A percentile compares a stretch with the other conserved stretches of the same genome.
Evolutionary conservation across 2,329 filamentous ascomycete genomes (phyloP).

Genomic region (Curvularia sp.): DNA sequence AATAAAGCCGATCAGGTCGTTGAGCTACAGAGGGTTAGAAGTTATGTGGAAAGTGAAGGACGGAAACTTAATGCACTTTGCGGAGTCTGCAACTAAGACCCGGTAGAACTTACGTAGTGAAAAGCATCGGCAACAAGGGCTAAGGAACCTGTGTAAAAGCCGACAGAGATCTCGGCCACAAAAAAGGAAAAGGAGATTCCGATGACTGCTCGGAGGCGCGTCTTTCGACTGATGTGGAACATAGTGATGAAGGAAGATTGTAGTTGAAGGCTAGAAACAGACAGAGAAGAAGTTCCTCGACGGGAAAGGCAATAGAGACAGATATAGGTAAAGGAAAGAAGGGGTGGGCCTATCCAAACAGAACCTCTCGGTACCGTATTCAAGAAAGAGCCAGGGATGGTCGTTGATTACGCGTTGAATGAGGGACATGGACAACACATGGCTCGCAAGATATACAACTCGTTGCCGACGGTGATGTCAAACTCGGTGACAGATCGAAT

Average conservation of each 20-base stretch:
- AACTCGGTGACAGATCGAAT: conserved; percentile 23
- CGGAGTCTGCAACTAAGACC: background rate
- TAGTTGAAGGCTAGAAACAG: background rate
- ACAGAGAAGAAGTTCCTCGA: background rate
- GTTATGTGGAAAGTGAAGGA: background rate
- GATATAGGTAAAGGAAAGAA: conserved; percentile 1
- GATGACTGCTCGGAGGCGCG: conserved; percentile 50
- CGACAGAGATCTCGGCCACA: conserved; percentile 62
- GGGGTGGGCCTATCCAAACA: background rate
- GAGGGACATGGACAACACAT: background rate
- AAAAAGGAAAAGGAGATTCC: conserved; percentile 58
- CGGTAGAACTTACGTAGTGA: conserved; percentile 68
- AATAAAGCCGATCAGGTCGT: conserved; percentile 72
- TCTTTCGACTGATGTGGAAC: conserved; percentile 44
- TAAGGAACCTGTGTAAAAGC: conserved; percentile 73
- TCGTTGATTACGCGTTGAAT: background rate
- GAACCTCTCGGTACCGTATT: background rate
- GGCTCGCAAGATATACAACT: background rate
- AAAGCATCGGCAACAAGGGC: conserved; percentile 79
- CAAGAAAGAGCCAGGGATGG: background rate
- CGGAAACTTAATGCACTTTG: background rate
- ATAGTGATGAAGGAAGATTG: conserved; percentile 13
- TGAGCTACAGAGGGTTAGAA: conserved; percentile 59
- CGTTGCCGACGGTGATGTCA: background rate
- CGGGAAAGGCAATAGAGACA: background rate